Evolutionary conservation across 768 basidiomycete species (phyloP).

Genomic region (Russula brevipes): DNA sequence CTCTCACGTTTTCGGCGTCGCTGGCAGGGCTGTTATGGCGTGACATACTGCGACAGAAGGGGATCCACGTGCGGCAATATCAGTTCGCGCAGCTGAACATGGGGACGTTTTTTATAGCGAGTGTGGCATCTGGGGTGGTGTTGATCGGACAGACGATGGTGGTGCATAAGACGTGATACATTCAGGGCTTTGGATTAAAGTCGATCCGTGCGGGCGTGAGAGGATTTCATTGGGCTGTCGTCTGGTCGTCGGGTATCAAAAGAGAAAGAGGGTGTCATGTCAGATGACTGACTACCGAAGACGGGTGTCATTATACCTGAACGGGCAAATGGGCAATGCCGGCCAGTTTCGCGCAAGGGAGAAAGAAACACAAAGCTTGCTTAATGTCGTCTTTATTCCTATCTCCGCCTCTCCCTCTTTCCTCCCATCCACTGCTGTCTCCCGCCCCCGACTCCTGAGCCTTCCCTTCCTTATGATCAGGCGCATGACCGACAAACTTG

Average conservation of each 20-base stretch:
- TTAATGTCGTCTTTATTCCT: background rate
- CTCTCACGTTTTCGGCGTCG: constrained; percentile 82
- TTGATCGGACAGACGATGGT: constrained; percentile 68
- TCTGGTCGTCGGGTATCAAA: background rate
- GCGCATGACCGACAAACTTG: constrained; percentile 34
- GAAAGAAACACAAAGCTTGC: background rate
- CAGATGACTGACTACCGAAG: constrained; percentile 7
- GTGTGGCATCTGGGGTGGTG: constrained; percentile 58
- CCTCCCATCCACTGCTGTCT: background rate
- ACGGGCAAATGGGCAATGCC: constrained; percentile 15
- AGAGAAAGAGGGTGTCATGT: background rate
- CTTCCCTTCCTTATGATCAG: constrained; percentile 29
- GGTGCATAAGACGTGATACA: background rate
- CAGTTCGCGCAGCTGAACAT: constrained; percentile 75
- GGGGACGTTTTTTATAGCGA: constrained; percentile 61
- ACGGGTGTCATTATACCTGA: constrained; percentile 19
- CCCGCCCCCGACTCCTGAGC: background rate
- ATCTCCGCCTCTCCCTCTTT: background rate
- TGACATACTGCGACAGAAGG: constrained; percentile 66
- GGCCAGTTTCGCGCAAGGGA: background rate
- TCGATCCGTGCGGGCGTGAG: too few relatives aligned
- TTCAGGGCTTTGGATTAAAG: too few relatives aligned
- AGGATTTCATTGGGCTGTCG: too few relatives aligned
- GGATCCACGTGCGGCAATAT: constrained; percentile 51
- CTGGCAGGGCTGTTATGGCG: constrained; percentile 87